A percentile compares a stretch with the other conserved stretches of the same genome.
These are phyloP conservation scores for Kuraishia floccosa DNA, from an alignment of 805 yeast genomes.

Conservation along the genomic window DNA sequence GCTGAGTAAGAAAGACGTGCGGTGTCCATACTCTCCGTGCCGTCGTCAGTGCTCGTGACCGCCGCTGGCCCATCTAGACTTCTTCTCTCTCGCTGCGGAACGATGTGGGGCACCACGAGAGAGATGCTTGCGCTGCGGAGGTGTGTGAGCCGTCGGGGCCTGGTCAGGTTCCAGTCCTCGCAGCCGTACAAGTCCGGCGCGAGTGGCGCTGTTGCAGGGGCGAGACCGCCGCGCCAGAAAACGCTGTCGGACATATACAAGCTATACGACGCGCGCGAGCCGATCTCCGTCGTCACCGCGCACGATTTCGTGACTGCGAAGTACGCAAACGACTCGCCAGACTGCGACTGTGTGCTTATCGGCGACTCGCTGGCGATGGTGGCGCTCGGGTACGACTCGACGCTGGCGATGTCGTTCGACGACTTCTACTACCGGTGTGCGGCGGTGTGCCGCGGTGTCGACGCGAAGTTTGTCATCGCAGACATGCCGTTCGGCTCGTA, in stretches of 20 bases:
- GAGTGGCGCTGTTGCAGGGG: too few species aligned
- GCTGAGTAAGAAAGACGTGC: too few species aligned
- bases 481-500: constrained; percentile 88
- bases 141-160: too few species aligned
- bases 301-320: constrained; percentile 75
- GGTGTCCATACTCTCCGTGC: too few species aligned
- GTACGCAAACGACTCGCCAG: constrained; percentile 50
- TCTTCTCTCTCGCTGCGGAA: too few species aligned
- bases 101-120: too few species aligned
- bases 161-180: too few species aligned
- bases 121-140: too few species aligned
- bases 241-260: constrained; percentile 3
- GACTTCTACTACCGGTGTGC: constrained; percentile 69
- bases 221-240: constrained; percentile 2
- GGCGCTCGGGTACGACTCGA: constrained; percentile 67
- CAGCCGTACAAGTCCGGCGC: too few species aligned
- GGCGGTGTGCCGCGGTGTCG: constrained; percentile 66
- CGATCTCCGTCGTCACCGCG: constrained; percentile 51
- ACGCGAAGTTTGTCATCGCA: constrained; percentile 57
- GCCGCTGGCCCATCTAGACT: too few species aligned
- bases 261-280: constrained; percentile 6
- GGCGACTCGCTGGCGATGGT: constrained; percentile 96
- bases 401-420: constrained; percentile 66
- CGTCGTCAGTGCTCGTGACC: too few species aligned
- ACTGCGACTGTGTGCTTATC: constrained; percentile 60